Conservation (phyloP, 345 rosid species). For the Salix koriyanagi region DNA sequence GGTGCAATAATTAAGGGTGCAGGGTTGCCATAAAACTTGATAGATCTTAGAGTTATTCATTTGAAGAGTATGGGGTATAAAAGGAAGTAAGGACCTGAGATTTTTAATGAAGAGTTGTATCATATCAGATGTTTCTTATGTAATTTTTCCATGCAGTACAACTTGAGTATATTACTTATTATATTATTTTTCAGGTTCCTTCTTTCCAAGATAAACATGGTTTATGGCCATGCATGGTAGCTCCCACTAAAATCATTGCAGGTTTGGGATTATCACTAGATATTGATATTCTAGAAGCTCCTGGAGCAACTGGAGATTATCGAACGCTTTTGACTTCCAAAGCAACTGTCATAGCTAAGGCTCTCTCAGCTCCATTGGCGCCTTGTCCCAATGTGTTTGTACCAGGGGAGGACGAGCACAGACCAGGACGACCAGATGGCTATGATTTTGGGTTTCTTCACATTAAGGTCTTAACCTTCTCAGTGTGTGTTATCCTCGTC, state of each 20-base stretch:
- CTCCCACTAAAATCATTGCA: conserved; percentile 95
- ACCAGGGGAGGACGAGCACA: conserved; percentile 79
- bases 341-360: conserved; percentile 68
- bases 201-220: conserved; percentile 72
- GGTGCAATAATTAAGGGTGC: conserved; percentile 1
- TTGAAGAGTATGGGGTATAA: background rate
- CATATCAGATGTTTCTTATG: background rate
- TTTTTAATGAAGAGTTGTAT: background rate
- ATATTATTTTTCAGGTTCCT: conserved; percentile 50
- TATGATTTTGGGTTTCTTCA: conserved; percentile 95
- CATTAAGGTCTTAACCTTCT: conserved; percentile 57
- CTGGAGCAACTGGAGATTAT: conserved; percentile 92
- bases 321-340: conserved; percentile 84
- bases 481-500: background rate
- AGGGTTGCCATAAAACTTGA: background rate
- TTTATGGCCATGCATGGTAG: conserved; percentile 94
- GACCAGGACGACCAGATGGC: conserved; percentile 70
- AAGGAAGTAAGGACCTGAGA: background rate
- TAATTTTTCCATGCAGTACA: background rate
- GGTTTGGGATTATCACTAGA: conserved; percentile 90
- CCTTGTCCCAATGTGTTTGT: conserved; percentile 66
- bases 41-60: background rate
- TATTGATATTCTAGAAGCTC: conserved; percentile 91
- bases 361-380: conserved; percentile 67
- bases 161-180: background rate